These are phyloP conservation scores for Trypanosoma platydactyli DNA, from an alignment of 208 protist species.

Conservation along the genomic window DNA sequence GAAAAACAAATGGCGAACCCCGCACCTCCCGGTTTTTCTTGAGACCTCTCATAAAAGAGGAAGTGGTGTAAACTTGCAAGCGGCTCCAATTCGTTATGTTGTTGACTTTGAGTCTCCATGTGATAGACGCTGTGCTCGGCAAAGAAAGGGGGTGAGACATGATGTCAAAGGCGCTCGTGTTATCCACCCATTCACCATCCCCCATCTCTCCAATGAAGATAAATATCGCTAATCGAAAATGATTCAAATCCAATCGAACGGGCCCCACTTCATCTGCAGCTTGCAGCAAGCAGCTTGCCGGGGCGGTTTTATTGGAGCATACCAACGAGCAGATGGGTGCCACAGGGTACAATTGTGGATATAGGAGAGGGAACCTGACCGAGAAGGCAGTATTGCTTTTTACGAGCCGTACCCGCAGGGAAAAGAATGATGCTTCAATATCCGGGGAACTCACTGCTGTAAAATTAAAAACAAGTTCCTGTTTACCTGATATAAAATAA, in stretches of 20 bases:
- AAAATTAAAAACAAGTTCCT: slow-evolving; percentile 43
- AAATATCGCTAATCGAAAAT: slow-evolving; percentile 37
- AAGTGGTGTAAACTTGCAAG: slow-evolving; percentile 17
- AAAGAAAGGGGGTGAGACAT: slow-evolving; percentile 9
- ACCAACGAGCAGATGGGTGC: slow-evolving; percentile 28
- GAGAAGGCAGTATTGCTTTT: slow-evolving; percentile 10
- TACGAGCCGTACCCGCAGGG: slow-evolving; percentile 28
- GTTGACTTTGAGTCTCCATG: slow-evolving; percentile 34
- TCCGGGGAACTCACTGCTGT: slow-evolving; percentile 31
- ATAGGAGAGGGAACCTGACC: slow-evolving; percentile 36
- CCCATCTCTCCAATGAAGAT: slow-evolving; percentile 1
- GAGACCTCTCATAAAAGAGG: neutral
- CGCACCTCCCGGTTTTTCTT: slow-evolving; percentile 22
- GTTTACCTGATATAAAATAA: slow-evolving; percentile 34
- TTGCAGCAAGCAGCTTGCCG: slow-evolving; percentile 37
- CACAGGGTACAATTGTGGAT: slow-evolving; percentile 31
- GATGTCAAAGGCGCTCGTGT: slow-evolving; percentile 14
- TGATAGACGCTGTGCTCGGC: slow-evolving; percentile 28
- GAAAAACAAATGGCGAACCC: slow-evolving; percentile 49
- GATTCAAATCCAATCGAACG: slow-evolving; percentile 30
- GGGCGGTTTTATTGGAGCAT: slow-evolving; percentile 33
- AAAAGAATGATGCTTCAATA: slow-evolving; percentile 18
- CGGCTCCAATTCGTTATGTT: slow-evolving; percentile 24
- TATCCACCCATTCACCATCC: slow-evolving; percentile 14
- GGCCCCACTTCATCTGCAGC: slow-evolving; percentile 28